These are phyloP conservation scores for Phytophthora chlamydospora DNA, from an alignment of 352 stramenopile genomes.

Conservation along the genomic window DNA sequence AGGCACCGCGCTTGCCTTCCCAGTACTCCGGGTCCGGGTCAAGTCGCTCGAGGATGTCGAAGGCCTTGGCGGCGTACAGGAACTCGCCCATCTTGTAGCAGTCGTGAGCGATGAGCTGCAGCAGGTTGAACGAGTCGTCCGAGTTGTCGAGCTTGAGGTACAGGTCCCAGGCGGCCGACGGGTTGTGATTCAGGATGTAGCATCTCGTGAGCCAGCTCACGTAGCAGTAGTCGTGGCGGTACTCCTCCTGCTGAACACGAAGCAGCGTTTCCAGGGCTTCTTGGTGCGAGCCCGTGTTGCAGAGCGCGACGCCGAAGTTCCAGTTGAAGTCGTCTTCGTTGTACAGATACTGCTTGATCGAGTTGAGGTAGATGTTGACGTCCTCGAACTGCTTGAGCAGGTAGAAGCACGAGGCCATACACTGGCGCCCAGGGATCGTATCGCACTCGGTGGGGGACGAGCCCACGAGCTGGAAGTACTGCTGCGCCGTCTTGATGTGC, in stretches of 20 bases:
- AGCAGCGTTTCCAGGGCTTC: constrained; percentile 94
- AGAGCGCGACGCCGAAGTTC: constrained; percentile 96
- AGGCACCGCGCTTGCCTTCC: constrained; percentile 96
- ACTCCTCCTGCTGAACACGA: constrained; percentile 90
- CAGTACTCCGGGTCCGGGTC: constrained; percentile 96
- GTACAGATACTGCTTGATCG: constrained; percentile 96
- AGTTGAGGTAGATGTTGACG: constrained; percentile 98
- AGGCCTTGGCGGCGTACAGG: constrained; percentile 94
- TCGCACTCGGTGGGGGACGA: constrained; percentile 95
- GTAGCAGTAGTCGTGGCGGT: constrained; percentile 94
- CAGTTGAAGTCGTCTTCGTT: constrained; percentile 98
- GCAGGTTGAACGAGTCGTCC: constrained; percentile 95
- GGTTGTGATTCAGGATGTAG: constrained; percentile 96
- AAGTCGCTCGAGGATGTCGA: constrained; percentile 94
- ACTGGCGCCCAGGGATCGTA: constrained; percentile 96
- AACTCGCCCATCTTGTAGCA: constrained; percentile 98
- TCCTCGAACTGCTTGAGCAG: constrained; percentile 97
- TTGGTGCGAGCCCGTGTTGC: constrained; percentile 92
- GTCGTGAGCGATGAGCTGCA: constrained; percentile 97
- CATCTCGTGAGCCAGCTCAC: constrained; percentile 91
- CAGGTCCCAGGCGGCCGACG: constrained; percentile 94
- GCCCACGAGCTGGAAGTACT: constrained; percentile 95
- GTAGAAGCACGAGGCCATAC: constrained; percentile 98
- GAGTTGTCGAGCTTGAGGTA: constrained; percentile 97
- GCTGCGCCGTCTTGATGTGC: constrained; percentile 93